Evolutionary conservation across 352 stramenopile genomes (phyloP).

Genomic region (Globisporangium iwayamae): DNA sequence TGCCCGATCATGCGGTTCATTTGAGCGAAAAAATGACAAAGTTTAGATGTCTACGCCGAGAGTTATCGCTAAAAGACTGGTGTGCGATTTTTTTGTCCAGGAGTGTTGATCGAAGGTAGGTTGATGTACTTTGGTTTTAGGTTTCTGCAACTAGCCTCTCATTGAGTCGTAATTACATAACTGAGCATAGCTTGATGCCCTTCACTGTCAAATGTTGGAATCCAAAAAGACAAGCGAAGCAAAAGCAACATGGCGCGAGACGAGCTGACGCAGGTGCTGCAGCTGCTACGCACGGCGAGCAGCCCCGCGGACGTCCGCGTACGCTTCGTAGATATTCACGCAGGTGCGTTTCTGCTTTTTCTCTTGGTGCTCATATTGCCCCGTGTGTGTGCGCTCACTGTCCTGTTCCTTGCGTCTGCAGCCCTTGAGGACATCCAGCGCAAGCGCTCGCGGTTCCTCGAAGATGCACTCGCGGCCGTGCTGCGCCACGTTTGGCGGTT

Average conservation of each 20-base stretch:
- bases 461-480: conserved; percentile 55
- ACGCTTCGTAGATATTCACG: conserved; percentile 7
- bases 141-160: background rate
- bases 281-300: conserved; percentile 12
- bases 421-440: conserved; percentile 48
- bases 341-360: background rate
- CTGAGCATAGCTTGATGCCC: background rate
- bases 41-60: too few relatives aligned
- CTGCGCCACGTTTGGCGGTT: conserved; percentile 26
- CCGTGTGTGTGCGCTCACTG: background rate
- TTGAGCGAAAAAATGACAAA: too few relatives aligned
- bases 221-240: background rate
- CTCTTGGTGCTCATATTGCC: background rate
- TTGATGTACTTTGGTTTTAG: too few relatives aligned
- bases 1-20: too few relatives aligned
- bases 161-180: background rate
- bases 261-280: conserved; percentile 13
- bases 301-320: conserved; percentile 1
- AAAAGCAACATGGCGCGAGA: conserved; percentile 15
- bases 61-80: too few relatives aligned
- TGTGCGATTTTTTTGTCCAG: too few relatives aligned
- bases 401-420: conserved; percentile 13
- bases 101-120: too few relatives aligned
- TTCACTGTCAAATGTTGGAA: background rate
- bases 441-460: conserved; percentile 67